Conservation (phyloP, 1,284 basidiomycete species). For the Tilletia setariae region DNA sequence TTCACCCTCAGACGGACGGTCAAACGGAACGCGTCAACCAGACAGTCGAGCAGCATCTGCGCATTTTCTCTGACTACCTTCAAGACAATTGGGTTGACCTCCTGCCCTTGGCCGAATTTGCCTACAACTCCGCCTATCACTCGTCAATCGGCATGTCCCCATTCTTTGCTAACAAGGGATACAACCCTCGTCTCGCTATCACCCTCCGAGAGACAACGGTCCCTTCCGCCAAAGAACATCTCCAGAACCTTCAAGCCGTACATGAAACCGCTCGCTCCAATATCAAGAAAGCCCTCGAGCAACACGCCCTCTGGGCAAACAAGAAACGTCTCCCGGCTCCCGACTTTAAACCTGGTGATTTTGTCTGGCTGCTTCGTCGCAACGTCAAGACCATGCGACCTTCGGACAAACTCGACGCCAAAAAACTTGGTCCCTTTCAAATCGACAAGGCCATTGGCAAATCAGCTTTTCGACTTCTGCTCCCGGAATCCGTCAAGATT, state of each 20-base stretch:
- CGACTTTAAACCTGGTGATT: not conserved
- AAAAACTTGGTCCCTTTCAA: conserved; percentile 4
- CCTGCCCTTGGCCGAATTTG: conserved; percentile 16
- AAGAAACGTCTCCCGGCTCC: not conserved
- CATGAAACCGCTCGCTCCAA: not conserved
- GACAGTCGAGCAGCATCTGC: conserved; percentile 49
- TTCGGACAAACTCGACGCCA: conserved; percentile 7
- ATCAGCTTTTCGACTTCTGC: not conserved
- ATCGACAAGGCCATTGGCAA: not conserved
- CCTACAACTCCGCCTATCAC: conserved; percentile 17
- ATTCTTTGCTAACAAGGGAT: conserved; percentile 13
- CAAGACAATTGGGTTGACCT: conserved; percentile 27
- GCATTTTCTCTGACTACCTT: conserved; percentile 26
- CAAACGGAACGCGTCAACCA: conserved; percentile 58
- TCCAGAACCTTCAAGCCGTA: not conserved
- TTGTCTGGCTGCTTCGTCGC: not conserved
- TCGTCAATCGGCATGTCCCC: conserved; percentile 16
- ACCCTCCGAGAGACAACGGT: not conserved
- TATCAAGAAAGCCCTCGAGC: not conserved
- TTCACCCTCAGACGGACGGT: conserved; percentile 57
- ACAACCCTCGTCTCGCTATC: conserved; percentile 12
- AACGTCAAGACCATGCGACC: not conserved
- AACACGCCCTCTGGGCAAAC: not conserved
- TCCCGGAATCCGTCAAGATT: not conserved
- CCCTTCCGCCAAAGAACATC: not conserved